Percentiles rank a stretch among this genome's conserved stretches.
These are phyloP conservation scores for Mortierella sp. DNA, from an alignment of 371 early-diverging fungal species.

Conservation along the genomic window DNA sequence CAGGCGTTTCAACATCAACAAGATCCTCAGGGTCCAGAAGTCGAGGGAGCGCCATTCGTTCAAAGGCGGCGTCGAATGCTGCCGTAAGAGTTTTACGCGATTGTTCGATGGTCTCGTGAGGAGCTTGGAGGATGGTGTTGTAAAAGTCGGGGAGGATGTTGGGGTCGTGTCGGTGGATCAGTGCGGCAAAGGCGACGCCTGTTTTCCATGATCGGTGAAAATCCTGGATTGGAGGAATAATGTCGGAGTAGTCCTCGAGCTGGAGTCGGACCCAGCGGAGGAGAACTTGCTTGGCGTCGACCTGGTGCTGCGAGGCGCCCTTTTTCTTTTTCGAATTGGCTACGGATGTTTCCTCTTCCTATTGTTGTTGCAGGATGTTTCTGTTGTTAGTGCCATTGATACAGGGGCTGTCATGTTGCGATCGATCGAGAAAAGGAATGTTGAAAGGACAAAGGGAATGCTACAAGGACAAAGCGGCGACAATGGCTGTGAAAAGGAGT, in stretches of 20 bases:
- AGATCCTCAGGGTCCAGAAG: constrained; percentile 73
- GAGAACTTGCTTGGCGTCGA: constrained; percentile 65
- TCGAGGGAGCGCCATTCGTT: constrained; percentile 61
- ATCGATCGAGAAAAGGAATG: background rate
- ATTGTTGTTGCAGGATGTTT: background rate
- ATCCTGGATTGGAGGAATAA: constrained; percentile 69
- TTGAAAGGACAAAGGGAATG: background rate
- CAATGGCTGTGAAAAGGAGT: background rate
- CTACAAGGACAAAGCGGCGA: background rate
- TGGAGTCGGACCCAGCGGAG: constrained; percentile 73
- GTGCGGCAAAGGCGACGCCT: constrained; percentile 74
- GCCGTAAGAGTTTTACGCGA: constrained; percentile 58
- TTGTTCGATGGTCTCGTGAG: constrained; percentile 54
- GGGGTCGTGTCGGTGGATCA: constrained; percentile 78
- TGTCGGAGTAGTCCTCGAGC: constrained; percentile 69
- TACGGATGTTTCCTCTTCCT: constrained; percentile 4
- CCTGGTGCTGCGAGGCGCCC: constrained; percentile 52
- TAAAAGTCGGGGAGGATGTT: constrained; percentile 69
- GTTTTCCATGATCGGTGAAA: constrained; percentile 77
- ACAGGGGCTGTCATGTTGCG: background rate
- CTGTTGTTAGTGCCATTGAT: background rate
- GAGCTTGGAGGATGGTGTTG: constrained; percentile 35
- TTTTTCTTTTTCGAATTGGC: constrained; percentile 39
- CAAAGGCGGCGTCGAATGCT: constrained; percentile 69
- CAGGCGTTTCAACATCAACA: constrained; percentile 62